Evolutionary conservation across 805 yeast species (phyloP).

Genomic region (Ogataea glucozyma): DNA sequence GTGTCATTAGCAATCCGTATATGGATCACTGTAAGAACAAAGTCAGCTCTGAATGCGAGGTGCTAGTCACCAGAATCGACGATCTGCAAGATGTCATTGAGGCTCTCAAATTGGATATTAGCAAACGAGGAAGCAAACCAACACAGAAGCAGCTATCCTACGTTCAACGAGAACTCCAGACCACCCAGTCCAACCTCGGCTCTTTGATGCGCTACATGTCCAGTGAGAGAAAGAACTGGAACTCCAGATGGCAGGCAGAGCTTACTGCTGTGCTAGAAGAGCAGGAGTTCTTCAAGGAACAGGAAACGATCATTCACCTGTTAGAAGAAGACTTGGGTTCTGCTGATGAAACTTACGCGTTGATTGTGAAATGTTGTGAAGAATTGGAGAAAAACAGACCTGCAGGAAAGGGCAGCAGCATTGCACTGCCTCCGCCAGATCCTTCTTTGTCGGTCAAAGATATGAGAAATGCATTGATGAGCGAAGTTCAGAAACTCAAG

Average conservation of each 20-base stretch:
- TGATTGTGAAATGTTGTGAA: constrained; percentile 78
- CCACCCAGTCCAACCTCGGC: constrained; percentile 54
- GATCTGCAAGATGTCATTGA: constrained; percentile 92
- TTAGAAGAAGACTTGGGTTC: constrained; percentile 76
- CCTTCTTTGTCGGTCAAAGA: constrained; percentile 64
- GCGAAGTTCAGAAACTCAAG: constrained; percentile 72
- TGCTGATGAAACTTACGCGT: constrained; percentile 76
- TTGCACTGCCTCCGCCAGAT: constrained; percentile 40
- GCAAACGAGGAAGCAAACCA: constrained; percentile 85
- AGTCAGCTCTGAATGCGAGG: constrained; percentile 76
- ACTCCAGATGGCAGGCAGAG: constrained; percentile 88
- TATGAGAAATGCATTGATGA: constrained; percentile 73
- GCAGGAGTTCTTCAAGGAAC: constrained; percentile 87
- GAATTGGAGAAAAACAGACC: constrained; percentile 69
- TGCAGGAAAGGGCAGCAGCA: constrained; percentile 30
- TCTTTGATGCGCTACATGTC: constrained; percentile 60
- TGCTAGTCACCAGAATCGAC: constrained; percentile 75
- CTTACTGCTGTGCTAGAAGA: constrained; percentile 89
- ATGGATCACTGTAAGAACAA: constrained; percentile 75
- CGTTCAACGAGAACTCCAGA: constrained; percentile 63
- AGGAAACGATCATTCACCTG: constrained; percentile 81
- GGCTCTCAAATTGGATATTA: constrained; percentile 85
- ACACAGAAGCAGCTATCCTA: constrained; percentile 67
- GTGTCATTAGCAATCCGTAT: constrained; percentile 41
- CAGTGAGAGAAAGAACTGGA: constrained; percentile 82